A percentile compares a stretch with the other conserved stretches of the same genome.
Conservation (phyloP, 495 filamentous ascomycete genomes). For the Podospora anserina region DNA sequence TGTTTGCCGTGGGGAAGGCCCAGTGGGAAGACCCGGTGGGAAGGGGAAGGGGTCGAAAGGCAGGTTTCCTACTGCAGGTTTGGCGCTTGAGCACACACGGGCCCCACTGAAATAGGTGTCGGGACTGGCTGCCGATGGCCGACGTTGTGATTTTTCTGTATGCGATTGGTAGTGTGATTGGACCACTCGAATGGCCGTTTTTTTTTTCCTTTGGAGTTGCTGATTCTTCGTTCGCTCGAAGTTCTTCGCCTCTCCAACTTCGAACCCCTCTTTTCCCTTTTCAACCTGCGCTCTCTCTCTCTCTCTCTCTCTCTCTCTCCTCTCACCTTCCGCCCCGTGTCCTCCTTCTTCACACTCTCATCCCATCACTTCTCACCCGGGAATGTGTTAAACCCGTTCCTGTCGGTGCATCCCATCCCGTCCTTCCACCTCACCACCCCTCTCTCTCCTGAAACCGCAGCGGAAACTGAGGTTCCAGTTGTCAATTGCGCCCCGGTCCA, state of each 20-base stretch:
- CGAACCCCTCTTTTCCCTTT: conserved; percentile 27
- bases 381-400: neutral
- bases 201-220: conserved; percentile 9
- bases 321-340: conserved; percentile 8
- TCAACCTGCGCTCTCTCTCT: conserved; percentile 8
- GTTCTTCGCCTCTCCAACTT: conserved; percentile 17
- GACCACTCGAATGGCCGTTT: conserved; percentile 14
- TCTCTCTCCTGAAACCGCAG: conserved; percentile 4
- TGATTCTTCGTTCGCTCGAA: conserved; percentile 13
- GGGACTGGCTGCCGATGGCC: conserved; percentile 4
- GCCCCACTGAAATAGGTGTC: neutral
- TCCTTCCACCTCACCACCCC: conserved; percentile 2
- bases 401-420: neutral
- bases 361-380: neutral
- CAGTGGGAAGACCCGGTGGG: neutral
- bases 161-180: conserved; percentile 2
- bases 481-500: conserved; percentile 30
- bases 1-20: neutral
- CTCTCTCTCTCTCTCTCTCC: neutral
- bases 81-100: neutral
- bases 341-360: conserved; percentile 16
- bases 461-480: conserved; percentile 17
- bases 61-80: neutral
- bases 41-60: neutral
- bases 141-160: neutral